phyloP scores from a whole-genome alignment of 2,329 filamentous ascomycete species.

The Neonectria magnoliae region DNA sequence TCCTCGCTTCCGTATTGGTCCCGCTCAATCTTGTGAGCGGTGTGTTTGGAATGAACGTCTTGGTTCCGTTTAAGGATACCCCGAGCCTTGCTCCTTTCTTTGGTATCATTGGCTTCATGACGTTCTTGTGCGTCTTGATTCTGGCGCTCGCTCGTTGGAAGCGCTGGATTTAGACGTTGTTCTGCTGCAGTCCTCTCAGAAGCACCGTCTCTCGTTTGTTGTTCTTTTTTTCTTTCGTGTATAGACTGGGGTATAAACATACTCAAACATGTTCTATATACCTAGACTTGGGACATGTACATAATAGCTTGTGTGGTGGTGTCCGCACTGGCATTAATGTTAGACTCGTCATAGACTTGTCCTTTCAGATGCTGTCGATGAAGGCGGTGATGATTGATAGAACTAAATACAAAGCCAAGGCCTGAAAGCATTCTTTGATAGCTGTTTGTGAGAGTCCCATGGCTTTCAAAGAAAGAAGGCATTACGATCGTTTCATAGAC shows the following conservation, averaged over 20 bases:
- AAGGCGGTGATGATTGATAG: background rate
- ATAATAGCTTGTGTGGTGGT: conserved; percentile 16
- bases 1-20: conserved; percentile 94
- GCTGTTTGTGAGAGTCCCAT: background rate
- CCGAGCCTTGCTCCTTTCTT: conserved; percentile 66
- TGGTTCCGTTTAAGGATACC: conserved; percentile 70
- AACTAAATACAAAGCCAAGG: background rate
- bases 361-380: background rate
- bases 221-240: conserved; percentile 23
- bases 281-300: conserved; percentile 12
- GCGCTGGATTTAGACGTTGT: conserved; percentile 55
- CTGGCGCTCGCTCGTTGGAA: conserved; percentile 57
- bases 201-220: conserved; percentile 12
- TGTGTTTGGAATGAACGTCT: conserved; percentile 89
- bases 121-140: conserved; percentile 60
- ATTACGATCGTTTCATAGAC: background rate
- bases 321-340: conserved; percentile 9
- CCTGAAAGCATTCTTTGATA: background rate
- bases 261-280: conserved; percentile 23
- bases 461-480: too few species aligned
- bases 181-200: background rate
- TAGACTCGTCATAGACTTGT: conserved; percentile 23
- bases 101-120: conserved; percentile 62
- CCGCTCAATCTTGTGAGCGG: conserved; percentile 93
- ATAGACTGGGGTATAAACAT: conserved; percentile 32